Evolutionary conservation across 2,329 filamentous ascomycete species (phyloP), one percentile per base, ranked within the genome.

Genomic region (Zasmidium citrigriseum): DNA sequence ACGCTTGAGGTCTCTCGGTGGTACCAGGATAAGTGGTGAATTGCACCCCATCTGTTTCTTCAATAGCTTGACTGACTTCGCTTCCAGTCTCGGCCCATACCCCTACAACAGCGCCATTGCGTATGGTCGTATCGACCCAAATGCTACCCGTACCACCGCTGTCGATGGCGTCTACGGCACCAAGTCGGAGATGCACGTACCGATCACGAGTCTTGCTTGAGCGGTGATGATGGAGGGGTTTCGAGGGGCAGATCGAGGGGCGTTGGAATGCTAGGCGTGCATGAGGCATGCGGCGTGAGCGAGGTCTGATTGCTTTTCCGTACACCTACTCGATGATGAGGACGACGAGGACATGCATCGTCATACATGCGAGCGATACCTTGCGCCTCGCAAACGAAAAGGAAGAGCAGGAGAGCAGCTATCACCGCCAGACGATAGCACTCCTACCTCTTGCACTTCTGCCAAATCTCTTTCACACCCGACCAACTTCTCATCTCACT

Each of bases 71-170:
- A 14, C 46, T 61, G 50, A 59, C 54, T 34, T 16, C 46, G 20
- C 41, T 46, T 44, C 14, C 46, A 67, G 63, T 41, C 27, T 66
- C 16, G 66, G 65, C 18, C 29, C 48, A 10, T 46, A 51, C 14
- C 64, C 64, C 7, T 70, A 67, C 58, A 58, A 70, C 50, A 51
- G 53, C 34, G 66, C 58, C 7, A 61, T 57, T 29, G 67, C 63
- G 2, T 63, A 60, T 24, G 68, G 67, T 11, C 49, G 60, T 16
- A 49, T 55, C n/a, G 50, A 46, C 4, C 14, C 59, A 11, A 64
- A 34, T 14, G 38, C 65, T 49, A 60, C 50, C n/a, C 56, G 52
- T 29, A 62, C 55, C 16, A 58, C 56, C 46, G 54, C 56, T 21
- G 9, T 46, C 12, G 57, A 58, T 23, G 66, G 67, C 2, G 52